Percentiles rank a stretch among this genome's conserved stretches.
Evolutionary conservation across 768 basidiomycete species (phyloP).

Genomic region (Mycena alexandri): DNA sequence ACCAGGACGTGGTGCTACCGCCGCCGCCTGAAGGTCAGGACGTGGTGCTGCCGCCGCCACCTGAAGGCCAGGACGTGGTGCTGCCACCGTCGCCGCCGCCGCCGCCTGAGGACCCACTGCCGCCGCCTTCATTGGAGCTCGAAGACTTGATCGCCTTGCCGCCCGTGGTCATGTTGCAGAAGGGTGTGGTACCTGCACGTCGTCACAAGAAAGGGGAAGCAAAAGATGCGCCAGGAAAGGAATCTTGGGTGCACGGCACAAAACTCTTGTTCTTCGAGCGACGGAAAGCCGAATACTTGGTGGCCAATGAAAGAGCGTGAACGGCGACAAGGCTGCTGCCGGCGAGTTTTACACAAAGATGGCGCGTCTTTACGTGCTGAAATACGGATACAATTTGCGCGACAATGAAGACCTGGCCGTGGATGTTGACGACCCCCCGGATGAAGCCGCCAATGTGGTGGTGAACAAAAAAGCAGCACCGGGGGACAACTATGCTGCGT

Average conservation of each 20-base stretch:
- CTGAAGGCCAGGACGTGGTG: no score
- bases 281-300: constrained; percentile 3
- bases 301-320: not conserved
- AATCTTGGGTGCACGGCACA: constrained; percentile 6
- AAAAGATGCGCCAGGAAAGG: no score
- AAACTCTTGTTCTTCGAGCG: not conserved
- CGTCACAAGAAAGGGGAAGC: constrained; percentile 13
- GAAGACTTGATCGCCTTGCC: no score
- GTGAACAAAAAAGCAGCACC: not conserved
- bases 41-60: no score
- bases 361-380: not conserved
- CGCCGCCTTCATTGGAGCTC: no score
- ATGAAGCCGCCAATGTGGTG: constrained; percentile 6
- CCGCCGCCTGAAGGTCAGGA: no score
- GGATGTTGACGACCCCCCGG: constrained; percentile 6
- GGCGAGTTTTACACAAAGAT: constrained; percentile 4
- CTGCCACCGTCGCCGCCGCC: no score
- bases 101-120: no score
- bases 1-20: no score
- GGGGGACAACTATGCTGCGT: not conserved
- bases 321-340: no score
- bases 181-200: not conserved
- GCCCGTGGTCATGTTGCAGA: no score
- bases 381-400: not conserved
- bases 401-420: constrained; percentile 1